phyloP scores from a whole-genome alignment of 176 grass and related monocot species.

The Carex parvula region DNA sequence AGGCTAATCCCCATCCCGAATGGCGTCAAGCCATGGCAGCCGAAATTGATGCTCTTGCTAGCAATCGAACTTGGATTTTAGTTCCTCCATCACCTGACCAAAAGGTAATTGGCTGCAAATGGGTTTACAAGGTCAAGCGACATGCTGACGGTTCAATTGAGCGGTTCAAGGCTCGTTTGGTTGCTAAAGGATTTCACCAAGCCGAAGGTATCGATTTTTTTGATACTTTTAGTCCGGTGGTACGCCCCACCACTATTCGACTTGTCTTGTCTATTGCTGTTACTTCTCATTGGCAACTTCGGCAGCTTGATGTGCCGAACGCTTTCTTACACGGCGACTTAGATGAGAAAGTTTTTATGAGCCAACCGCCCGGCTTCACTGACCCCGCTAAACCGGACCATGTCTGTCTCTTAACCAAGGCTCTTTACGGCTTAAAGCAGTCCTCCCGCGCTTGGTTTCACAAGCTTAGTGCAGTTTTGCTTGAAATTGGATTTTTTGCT shows the following conservation, averaged over 20 bases:
- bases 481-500: background rate
- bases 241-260: background rate
- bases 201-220: no score
- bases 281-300: background rate
- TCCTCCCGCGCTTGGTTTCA: background rate
- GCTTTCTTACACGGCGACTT: background rate
- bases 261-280: background rate
- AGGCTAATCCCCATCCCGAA: no score
- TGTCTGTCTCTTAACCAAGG: background rate
- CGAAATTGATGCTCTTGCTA: no score
- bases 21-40: no score
- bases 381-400: background rate
- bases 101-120: no score
- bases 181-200: no score
- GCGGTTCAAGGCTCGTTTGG: no score
- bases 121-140: no score
- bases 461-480: background rate
- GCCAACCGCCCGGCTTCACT: background rate
- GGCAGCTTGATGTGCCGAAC: background rate
- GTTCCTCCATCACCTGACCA: no score
- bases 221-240: background rate
- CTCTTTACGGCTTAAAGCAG: background rate
- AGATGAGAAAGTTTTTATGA: background rate
- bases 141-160: no score
- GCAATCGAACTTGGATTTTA: no score